Percentiles rank a stretch among this genome's conserved stretches.
These are phyloP conservation scores for Brassica hybrid DNA, from an alignment of 441 rosid species.

Conservation along the genomic window DNA sequence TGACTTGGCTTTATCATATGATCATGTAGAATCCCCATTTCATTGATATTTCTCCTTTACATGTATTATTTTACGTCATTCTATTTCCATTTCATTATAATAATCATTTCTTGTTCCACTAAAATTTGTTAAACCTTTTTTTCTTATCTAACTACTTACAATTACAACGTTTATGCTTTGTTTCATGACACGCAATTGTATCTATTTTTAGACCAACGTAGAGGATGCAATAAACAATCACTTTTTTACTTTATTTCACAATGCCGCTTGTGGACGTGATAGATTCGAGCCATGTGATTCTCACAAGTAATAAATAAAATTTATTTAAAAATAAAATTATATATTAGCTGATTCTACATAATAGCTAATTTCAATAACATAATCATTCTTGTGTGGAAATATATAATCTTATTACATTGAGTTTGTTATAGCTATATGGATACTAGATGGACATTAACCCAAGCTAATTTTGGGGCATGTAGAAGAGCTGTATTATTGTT, in stretches of 20 bases:
- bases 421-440: too few relatives aligned
- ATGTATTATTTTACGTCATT: conserved; percentile 5
- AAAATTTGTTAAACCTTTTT: conserved; percentile 19
- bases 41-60: conserved; percentile 11
- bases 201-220: conserved; percentile 24
- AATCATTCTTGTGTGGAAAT: too few relatives aligned
- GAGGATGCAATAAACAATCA: conserved; percentile 22
- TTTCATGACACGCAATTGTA: conserved; percentile 28
- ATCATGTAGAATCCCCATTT: conserved; percentile 30
- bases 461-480: too few relatives aligned
- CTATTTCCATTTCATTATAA: conserved; percentile 25
- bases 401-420: too few relatives aligned
- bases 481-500: too few relatives aligned
- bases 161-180: neutral
- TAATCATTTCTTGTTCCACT: conserved; percentile 37
- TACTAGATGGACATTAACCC: too few relatives aligned
- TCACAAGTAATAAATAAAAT: too few relatives aligned
- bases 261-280: neutral
- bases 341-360: too few relatives aligned
- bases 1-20: conserved; percentile 38
- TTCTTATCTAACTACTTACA: conserved; percentile 39
- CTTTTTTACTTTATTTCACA: neutral
- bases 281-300: neutral
- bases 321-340: too few relatives aligned
- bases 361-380: too few relatives aligned